Evolutionary conservation across 1,284 basidiomycete species (phyloP).

Genomic region (Volvariella volvacea): DNA sequence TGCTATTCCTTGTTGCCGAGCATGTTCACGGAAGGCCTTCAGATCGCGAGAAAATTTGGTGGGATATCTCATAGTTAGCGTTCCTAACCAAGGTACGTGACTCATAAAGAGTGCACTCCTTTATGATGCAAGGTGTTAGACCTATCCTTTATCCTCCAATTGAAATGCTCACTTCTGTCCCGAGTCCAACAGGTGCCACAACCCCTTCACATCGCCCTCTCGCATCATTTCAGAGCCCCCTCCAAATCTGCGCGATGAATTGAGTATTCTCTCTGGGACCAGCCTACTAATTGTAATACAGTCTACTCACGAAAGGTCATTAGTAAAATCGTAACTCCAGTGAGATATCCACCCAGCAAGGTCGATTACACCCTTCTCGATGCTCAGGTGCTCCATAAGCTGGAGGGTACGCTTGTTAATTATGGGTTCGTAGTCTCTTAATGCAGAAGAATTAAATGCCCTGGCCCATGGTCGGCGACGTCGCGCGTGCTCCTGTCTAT

Average conservation of each 20-base stretch:
- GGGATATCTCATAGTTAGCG: conserved; percentile 20
- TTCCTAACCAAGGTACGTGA: conserved; percentile 29
- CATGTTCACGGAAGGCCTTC: conserved; percentile 24
- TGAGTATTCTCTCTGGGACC: not conserved
- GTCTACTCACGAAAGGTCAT: conserved; percentile 46
- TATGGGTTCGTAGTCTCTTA: conserved; percentile 47
- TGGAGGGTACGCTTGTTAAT: conserved; percentile 34
- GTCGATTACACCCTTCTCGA: conserved; percentile 27
- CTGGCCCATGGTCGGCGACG: conserved; percentile 51
- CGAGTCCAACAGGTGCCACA: conserved; percentile 28
- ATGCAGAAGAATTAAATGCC: conserved; percentile 41
- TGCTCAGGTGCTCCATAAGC: conserved; percentile 33
- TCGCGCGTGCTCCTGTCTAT: conserved; percentile 37
- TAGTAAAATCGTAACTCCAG: conserved; percentile 63
- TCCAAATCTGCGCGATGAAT: conserved; percentile 33
- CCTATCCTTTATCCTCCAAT: too few relatives aligned
- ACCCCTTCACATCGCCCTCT: conserved; percentile 25
- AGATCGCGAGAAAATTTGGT: conserved; percentile 18
- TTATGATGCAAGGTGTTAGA: conserved; percentile 4
- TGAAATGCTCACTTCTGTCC: conserved; percentile 25
- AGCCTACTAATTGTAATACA: not conserved
- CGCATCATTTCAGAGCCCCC: conserved; percentile 39
- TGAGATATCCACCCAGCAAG: conserved; percentile 43
- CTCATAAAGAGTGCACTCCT: conserved; percentile 27
- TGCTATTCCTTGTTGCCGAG: conserved; percentile 19